Base-by-base conservation (phyloP, 2,329 filamentous ascomycete species). In the Aspergillus sp. region DNA sequence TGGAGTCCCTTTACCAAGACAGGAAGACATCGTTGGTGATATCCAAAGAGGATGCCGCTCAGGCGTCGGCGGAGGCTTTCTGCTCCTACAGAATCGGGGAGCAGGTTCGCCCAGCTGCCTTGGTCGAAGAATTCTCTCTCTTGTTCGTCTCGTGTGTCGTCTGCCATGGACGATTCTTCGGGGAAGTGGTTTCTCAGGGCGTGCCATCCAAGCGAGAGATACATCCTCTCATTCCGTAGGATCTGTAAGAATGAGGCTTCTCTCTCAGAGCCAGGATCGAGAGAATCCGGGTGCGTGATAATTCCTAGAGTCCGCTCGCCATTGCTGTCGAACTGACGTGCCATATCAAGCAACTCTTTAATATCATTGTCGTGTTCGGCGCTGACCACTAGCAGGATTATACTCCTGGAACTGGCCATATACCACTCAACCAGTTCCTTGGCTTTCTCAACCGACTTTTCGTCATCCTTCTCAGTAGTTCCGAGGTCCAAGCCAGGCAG, bases 401-500 rank as follows among this genome's bases (percentile, higher is more conserved):
- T 84, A 63, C 79, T 87, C n/a, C 83, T 78, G 12, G 73, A 66
- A 26, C 81, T 76, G n/a, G 65, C 64, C 77, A 89, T 85, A 62
- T 89, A 89, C 0, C 70, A 69, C 2, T 80, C 71, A 0, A 73
- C 73, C 3, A 86, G 70, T 0, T 71, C 62, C 30, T 80, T 79
- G 48, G 85, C 83, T 2, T 82, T 79, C 58, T 9, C 8, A 1
- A 73, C 71, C 54, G 82, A 82, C 42, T 85, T 83, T 20, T 77
- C 72, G 30, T 74, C 71, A 1, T 78, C 80, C 65, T 85, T 82
- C 51, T 82, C 78, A 75, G 61, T 81, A 84, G 54, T 78, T 79
- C 8, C 83, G 78, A 32, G 76, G 32, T 86, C 81, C 1, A 87
- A 71, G 2, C 85, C 85, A 0, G 85, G 85, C 17, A 88, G 72